These are phyloP conservation scores for Pichia occidentalis DNA, from an alignment of 805 yeast genomes.

Conservation along the genomic window DNA sequence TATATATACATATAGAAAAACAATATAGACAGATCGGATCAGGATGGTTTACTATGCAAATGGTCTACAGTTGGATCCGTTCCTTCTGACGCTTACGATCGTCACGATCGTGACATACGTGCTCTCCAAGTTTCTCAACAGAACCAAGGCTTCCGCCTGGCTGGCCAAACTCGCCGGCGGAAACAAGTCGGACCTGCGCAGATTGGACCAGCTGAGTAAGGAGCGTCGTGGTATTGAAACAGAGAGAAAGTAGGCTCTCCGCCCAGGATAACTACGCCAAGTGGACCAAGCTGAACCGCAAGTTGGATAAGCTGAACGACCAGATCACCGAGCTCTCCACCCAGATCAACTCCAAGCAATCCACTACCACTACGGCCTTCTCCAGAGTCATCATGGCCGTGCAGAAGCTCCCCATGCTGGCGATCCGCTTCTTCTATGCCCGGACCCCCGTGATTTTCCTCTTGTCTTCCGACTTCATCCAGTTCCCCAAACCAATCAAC, in stretches of 20 bases:
- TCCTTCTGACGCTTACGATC: neutral
- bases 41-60: no score
- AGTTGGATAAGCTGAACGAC: constrained; percentile 47
- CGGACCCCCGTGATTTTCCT: constrained; percentile 4
- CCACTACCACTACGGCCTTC: constrained; percentile 4
- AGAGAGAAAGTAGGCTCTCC: constrained; percentile 53
- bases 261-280: constrained; percentile 94
- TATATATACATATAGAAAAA: no score
- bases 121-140: neutral
- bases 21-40: no score
- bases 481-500: constrained; percentile 2
- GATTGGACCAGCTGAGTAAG: constrained; percentile 30
- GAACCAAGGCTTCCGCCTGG: constrained; percentile 2
- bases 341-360: constrained; percentile 33
- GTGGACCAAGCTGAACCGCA: constrained; percentile 89
- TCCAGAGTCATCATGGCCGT: constrained; percentile 35
- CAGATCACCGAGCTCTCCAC: constrained; percentile 42
- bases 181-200: constrained; percentile 6
- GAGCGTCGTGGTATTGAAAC: constrained; percentile 43
- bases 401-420: constrained; percentile 38
- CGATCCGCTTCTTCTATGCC: constrained; percentile 6
- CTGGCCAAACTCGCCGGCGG: neutral
- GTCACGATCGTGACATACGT: neutral
- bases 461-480: neutral
- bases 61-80: neutral